These are phyloP conservation scores for Adansonia rubrostipa DNA, from an alignment of 441 rosid species.

Conservation along the genomic window DNA sequence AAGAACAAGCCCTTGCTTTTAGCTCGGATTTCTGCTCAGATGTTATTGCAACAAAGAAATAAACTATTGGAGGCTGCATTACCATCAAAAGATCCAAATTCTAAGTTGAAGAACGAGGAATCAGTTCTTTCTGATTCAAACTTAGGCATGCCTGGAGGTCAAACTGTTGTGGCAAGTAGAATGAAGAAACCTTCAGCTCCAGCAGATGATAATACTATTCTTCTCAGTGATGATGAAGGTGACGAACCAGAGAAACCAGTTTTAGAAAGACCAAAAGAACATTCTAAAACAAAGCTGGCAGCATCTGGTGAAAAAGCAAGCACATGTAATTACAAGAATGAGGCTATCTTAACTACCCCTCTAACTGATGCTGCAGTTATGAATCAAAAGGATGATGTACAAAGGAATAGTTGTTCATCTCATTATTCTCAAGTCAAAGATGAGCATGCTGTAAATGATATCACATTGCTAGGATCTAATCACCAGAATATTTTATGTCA, in stretches of 20 bases:
- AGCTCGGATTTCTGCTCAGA: slow-evolving; percentile 32
- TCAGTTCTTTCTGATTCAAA: slow-evolving; percentile 31
- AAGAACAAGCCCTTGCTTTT: slow-evolving; percentile 35
- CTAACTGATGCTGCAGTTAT: slow-evolving; percentile 34
- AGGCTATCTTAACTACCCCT: slow-evolving; percentile 40
- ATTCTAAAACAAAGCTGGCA: slow-evolving; percentile 40
- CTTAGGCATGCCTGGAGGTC: slow-evolving; percentile 36
- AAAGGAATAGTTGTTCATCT: slow-evolving; percentile 39
- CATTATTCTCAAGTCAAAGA: slow-evolving; percentile 37
- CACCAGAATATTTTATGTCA: slow-evolving; percentile 36
- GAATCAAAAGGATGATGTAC: slow-evolving; percentile 38
- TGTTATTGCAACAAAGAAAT: slow-evolving; percentile 36
- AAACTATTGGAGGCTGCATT: slow-evolving; percentile 38
- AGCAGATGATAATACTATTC: slow-evolving; percentile 55
- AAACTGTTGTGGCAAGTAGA: slow-evolving; percentile 32
- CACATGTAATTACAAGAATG: slow-evolving; percentile 33
- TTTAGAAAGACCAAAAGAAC: slow-evolving; percentile 43
- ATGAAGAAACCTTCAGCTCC: slow-evolving; percentile 42
- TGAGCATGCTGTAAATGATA: slow-evolving; percentile 41
- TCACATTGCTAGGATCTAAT: slow-evolving; percentile 38
- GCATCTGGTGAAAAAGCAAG: slow-evolving; percentile 36
- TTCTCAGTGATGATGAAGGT: slow-evolving; percentile 88
- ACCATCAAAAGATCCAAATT: slow-evolving; percentile 39
- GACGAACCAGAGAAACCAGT: slow-evolving; percentile 55
- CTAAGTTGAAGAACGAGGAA: slow-evolving; percentile 37